Evolutionary conservation across 306 rosid genomes (phyloP).

Genomic region (Nissolia schottii): DNA sequence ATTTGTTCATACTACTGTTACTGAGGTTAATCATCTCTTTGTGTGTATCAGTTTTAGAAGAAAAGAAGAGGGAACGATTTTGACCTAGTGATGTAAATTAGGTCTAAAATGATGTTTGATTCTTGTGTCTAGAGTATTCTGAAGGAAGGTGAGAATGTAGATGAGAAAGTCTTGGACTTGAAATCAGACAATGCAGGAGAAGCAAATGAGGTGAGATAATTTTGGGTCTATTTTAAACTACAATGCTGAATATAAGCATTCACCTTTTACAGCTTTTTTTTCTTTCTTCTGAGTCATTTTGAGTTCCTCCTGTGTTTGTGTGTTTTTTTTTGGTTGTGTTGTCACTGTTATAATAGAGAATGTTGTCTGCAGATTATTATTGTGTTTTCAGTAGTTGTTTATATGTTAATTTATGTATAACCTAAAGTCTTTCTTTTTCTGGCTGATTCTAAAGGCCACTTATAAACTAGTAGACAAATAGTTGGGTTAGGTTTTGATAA

Average conservation of each 20-base stretch:
- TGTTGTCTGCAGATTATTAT: neutral
- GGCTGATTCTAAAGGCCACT: neutral
- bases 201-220: conserved; percentile 23
- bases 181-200: conserved; percentile 13
- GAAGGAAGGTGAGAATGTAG: conserved; percentile 22
- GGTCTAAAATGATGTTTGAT: neutral
- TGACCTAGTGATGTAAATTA: neutral
- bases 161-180: neutral
- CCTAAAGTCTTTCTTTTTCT: neutral
- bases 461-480: neutral
- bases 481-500: neutral
- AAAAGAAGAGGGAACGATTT: neutral
- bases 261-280: neutral
- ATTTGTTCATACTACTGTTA: neutral
- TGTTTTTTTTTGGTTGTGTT: neutral
- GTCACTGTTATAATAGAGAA: neutral
- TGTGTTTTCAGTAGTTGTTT: neutral
- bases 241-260: neutral
- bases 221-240: neutral
- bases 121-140: neutral
- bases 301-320: neutral
- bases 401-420: neutral
- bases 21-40: neutral
- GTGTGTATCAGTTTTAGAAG: neutral
- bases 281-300: neutral